These are phyloP conservation scores for Plasmodium vivax DNA, from an alignment of 169 alveolate species.

Conservation along the genomic window DNA sequence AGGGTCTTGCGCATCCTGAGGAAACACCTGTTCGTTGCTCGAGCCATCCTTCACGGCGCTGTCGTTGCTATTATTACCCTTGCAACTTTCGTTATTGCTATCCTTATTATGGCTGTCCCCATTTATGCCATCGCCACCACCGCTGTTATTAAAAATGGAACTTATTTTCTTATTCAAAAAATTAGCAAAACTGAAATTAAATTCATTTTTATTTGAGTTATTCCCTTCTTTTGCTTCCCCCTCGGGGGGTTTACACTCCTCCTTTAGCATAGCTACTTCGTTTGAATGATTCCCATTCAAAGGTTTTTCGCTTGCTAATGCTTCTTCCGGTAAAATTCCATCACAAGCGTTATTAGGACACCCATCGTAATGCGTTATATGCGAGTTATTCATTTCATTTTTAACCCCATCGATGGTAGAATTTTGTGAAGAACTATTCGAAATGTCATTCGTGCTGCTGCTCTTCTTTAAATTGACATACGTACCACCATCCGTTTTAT, in stretches of 20 bases:
- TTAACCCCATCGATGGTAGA: background rate
- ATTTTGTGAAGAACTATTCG: conserved; percentile 1
- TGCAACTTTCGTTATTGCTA: background rate
- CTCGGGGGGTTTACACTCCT: background rate
- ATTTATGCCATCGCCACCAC: background rate
- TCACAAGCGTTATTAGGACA: background rate
- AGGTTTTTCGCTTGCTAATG: background rate
- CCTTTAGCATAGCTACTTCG: background rate
- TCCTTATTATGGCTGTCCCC: background rate
- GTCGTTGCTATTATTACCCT: background rate
- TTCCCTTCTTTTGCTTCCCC: conserved; percentile 3
- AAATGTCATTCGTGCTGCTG: background rate
- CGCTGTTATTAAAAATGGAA: conserved; percentile 5
- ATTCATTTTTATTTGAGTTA: background rate
- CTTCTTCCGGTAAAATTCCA: background rate
- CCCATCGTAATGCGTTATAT: background rate
- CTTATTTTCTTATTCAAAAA: conserved; percentile 5
- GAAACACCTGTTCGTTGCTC: background rate
- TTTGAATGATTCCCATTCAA: background rate
- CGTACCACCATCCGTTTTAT: background rate
- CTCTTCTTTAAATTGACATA: background rate
- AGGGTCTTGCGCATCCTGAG: background rate
- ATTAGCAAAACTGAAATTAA: conserved; percentile 19
- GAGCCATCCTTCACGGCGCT: background rate
- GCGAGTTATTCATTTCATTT: background rate